Conservation (phyloP, 1,284 basidiomycete species). For the Flammula alnicola region DNA sequence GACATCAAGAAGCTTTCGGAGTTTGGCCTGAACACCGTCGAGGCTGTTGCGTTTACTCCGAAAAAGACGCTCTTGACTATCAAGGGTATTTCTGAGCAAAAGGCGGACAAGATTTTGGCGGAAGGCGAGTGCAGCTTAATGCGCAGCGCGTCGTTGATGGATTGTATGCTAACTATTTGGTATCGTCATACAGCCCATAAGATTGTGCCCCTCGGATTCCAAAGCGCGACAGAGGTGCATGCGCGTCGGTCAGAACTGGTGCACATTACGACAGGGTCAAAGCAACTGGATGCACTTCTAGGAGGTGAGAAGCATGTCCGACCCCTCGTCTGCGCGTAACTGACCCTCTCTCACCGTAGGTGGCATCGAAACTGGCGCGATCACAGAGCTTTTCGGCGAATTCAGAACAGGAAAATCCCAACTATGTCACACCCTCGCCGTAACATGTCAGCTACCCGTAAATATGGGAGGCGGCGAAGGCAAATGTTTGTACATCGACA, state of each 20-base stretch:
- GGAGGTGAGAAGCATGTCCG: slow-evolving; percentile 71
- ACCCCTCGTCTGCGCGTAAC: neutral
- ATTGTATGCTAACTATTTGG: neutral
- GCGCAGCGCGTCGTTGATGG: neutral
- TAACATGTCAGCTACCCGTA: slow-evolving; percentile 97
- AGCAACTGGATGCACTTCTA: slow-evolving; percentile 93
- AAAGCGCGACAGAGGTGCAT: slow-evolving; percentile 98
- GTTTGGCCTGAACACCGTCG: slow-evolving; percentile 92
- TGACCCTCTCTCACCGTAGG: slow-evolving; percentile 48
- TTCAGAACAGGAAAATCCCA: slow-evolving; percentile 99
- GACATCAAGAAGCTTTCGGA: slow-evolving; percentile 98
- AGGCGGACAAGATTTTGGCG: slow-evolving; percentile 94
- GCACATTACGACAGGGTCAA: slow-evolving; percentile 96
- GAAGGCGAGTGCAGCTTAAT: slow-evolving; percentile 70
- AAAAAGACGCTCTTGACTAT: slow-evolving; percentile 92
- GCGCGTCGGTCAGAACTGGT: slow-evolving; percentile 95
- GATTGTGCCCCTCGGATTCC: slow-evolving; percentile 97
- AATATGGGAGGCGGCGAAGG: slow-evolving; percentile 99
- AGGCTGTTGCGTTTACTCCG: slow-evolving; percentile 96
- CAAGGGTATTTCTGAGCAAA: slow-evolving; percentile 97
- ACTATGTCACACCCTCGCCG: slow-evolving; percentile 96
- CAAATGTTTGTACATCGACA: slow-evolving; percentile 99
- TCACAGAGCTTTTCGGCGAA: slow-evolving; percentile 98
- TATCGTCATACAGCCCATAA: slow-evolving; percentile 73
- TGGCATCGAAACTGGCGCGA: slow-evolving; percentile 97